These are phyloP conservation scores for Madurella mycetomatis DNA, from an alignment of 2,329 filamentous ascomycete species.

Conservation along the genomic window DNA sequence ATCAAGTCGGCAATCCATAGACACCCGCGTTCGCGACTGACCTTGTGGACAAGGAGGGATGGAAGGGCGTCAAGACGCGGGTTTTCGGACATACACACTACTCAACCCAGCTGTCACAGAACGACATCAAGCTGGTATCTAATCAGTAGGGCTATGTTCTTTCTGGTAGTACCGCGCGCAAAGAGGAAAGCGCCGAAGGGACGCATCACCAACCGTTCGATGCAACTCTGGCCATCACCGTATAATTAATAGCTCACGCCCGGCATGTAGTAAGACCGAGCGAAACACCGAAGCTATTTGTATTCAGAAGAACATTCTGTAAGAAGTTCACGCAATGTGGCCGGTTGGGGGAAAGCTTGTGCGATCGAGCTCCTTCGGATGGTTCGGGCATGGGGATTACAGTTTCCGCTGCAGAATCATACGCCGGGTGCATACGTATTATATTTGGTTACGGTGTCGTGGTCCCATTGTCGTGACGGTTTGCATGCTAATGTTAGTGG, in stretches of 20 bases:
- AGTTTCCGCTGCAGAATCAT: too few relatives aligned
- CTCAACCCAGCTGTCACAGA: slow-evolving; percentile 33
- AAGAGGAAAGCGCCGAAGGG: neutral
- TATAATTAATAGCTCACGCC: neutral
- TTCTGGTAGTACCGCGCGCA: neutral
- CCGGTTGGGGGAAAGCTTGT: too few relatives aligned
- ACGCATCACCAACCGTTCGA: neutral
- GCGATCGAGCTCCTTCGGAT: too few relatives aligned
- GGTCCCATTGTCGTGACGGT: too few relatives aligned
- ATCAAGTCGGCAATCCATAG: slow-evolving; percentile 44
- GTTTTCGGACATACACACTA: slow-evolving; percentile 49
- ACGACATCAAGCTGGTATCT: slow-evolving; percentile 37
- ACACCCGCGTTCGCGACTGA: slow-evolving; percentile 51
- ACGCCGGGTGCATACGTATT: too few relatives aligned
- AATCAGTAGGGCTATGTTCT: slow-evolving; percentile 34
- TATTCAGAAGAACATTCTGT: too few relatives aligned
- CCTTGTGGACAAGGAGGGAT: slow-evolving; percentile 30
- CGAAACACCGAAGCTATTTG: too few relatives aligned
- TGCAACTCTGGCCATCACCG: neutral
- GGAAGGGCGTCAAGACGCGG: slow-evolving; percentile 34
- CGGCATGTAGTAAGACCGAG: too few relatives aligned
- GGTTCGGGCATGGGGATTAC: too few relatives aligned
- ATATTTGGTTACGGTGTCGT: too few relatives aligned
- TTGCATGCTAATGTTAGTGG: too few relatives aligned
- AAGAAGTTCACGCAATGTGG: too few relatives aligned